These are phyloP conservation scores for Ceratobasidium sp. DNA, from an alignment of 1,284 basidiomycete species.

Conservation along the genomic window DNA sequence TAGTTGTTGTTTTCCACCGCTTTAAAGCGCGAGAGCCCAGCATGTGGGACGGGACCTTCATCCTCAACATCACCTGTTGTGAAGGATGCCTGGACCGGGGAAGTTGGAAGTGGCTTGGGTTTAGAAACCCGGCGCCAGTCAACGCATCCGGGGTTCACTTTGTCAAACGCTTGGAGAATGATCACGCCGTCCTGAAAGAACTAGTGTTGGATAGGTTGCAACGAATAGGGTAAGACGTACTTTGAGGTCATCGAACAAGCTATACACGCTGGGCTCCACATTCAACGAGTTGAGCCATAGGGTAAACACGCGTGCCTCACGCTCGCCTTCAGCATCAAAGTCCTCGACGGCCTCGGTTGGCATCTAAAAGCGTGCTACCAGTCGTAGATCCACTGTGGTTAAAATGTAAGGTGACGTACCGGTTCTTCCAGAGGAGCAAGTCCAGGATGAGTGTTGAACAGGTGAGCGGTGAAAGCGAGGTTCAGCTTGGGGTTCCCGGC, in stretches of 20 bases:
- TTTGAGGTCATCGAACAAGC: constrained; percentile 95
- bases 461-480: constrained; percentile 97
- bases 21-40: constrained; percentile 95
- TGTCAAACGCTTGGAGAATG: constrained; percentile 97
- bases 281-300: constrained; percentile 98
- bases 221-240: constrained; percentile 56
- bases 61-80: constrained; percentile 68
- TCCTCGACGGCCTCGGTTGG: constrained; percentile 85
- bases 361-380: constrained; percentile 66
- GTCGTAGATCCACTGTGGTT: not conserved
- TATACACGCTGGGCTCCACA: constrained; percentile 96
- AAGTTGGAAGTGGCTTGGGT: constrained; percentile 72
- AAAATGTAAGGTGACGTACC: constrained; percentile 46
- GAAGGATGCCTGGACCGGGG: constrained; percentile 58
- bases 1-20: constrained; percentile 99
- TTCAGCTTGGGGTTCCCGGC: constrained; percentile 98
- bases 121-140: constrained; percentile 95
- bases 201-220: not conserved
- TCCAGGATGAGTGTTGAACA: constrained; percentile 98
- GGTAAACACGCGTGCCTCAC: constrained; percentile 97
- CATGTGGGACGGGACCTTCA: constrained; percentile 80
- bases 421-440: constrained; percentile 92
- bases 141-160: constrained; percentile 91
- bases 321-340: constrained; percentile 98
- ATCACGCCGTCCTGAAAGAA: constrained; percentile 75